Evolutionary conservation across 1,139 yeast species (phyloP).

Genomic region (Hemisphaericaspora xylofermentans): DNA sequence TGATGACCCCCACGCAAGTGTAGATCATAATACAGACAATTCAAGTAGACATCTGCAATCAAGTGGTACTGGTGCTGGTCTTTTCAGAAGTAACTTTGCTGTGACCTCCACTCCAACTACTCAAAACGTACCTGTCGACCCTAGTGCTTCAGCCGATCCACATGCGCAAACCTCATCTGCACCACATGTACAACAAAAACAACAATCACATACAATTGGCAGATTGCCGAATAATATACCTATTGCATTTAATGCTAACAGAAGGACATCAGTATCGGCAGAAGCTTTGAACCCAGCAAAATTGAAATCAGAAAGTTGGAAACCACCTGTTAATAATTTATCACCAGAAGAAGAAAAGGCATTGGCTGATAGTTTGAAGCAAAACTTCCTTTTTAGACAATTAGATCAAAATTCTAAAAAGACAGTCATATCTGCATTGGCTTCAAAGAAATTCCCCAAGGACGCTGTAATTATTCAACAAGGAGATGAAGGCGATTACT

Average conservation of each 20-base stretch:
- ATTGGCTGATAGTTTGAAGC: conserved; percentile 67
- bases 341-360: conserved; percentile 64
- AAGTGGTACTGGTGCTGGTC: conserved; percentile 14
- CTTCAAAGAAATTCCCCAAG: conserved; percentile 61
- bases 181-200: conserved; percentile 15
- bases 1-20: conserved; percentile 13
- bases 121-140: conserved; percentile 14
- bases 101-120: conserved; percentile 31
- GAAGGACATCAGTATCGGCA: conserved; percentile 87
- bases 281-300: conserved; percentile 66
- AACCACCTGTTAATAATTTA: conserved; percentile 68
- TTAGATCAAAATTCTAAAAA: conserved; percentile 71
- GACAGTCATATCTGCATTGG: conserved; percentile 78
- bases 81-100: conserved; percentile 48
- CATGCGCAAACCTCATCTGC: conserved; percentile 15
- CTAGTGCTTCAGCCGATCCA: conserved; percentile 11
- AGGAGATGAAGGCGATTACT: conserved; percentile 96
- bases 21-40: conserved; percentile 17
- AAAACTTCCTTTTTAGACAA: conserved; percentile 80
- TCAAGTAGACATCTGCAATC: conserved; percentile 2
- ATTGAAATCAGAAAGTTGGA: conserved; percentile 63
- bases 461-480: conserved; percentile 77
- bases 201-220: conserved; percentile 13
- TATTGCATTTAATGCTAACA: conserved; percentile 66
- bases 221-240: conserved; percentile 40